phyloP scores from a whole-genome alignment of 257 asterid species.

The Jaltomata sinuosa region DNA sequence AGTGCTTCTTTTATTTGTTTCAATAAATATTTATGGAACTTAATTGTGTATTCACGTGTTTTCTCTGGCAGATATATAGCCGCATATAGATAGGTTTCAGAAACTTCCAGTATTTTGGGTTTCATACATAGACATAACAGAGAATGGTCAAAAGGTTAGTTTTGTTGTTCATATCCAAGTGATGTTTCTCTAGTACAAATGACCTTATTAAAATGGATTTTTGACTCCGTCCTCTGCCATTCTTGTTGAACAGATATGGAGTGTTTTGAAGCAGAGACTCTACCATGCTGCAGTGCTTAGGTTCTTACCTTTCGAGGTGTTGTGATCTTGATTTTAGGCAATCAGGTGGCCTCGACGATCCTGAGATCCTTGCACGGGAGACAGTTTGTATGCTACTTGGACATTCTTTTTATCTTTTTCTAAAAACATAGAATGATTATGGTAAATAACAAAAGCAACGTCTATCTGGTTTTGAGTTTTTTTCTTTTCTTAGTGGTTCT shows the following conservation, averaged over 20 bases:
- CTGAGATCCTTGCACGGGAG: constrained; percentile 93
- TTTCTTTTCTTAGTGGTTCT: neutral
- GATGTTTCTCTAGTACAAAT: neutral
- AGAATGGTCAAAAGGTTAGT: constrained; percentile 80
- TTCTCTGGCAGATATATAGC: neutral
- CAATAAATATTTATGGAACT: neutral
- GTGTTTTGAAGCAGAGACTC: constrained; percentile 45
- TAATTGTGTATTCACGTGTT: neutral
- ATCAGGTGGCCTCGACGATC: constrained; percentile 85
- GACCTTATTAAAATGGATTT: neutral
- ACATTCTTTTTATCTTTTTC: neutral
- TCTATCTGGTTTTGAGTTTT: neutral
- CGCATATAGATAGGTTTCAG: neutral
- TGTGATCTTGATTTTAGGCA: constrained; percentile 80
- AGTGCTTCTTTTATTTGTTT: neutral
- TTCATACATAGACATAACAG: constrained; percentile 23
- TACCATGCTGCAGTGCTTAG: constrained; percentile 93
- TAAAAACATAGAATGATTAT: neutral
- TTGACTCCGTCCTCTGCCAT: neutral
- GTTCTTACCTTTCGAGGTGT: constrained; percentile 82
- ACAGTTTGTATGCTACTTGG: constrained; percentile 80
- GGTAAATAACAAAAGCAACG: neutral
- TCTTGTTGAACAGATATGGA: constrained; percentile 62
- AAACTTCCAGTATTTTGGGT: constrained; percentile 4
- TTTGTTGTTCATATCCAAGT: neutral